These are phyloP conservation scores for Thelonectria blattea DNA, from an alignment of 2,329 filamentous ascomycete species.

Conservation along the genomic window DNA sequence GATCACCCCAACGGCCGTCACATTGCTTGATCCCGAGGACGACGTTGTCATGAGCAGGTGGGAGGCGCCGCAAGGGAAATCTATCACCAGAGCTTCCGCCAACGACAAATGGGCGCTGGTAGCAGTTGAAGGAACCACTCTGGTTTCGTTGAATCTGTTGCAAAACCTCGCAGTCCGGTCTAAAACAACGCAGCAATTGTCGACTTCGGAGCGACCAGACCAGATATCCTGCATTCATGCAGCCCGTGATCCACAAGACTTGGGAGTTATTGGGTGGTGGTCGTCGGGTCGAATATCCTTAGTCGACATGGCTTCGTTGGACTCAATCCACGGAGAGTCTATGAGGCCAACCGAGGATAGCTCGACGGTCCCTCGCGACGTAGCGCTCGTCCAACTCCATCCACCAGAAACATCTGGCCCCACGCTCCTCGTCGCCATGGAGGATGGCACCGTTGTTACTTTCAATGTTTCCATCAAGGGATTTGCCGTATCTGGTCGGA, in stretches of 20 bases:
- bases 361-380: constrained; percentile 80
- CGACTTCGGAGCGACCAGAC: constrained; percentile 50
- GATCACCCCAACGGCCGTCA: constrained; percentile 69
- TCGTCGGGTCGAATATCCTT: constrained; percentile 80
- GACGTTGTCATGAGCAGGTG: constrained; percentile 64
- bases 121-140: constrained; percentile 74
- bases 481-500: constrained; percentile 72
- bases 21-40: constrained; percentile 67
- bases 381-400: constrained; percentile 80
- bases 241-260: constrained; percentile 63
- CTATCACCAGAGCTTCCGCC: constrained; percentile 79
- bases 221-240: constrained; percentile 88
- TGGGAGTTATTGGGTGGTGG: constrained; percentile 89
- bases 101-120: constrained; percentile 74
- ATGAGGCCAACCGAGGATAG: constrained; percentile 67
- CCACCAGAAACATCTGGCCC: constrained; percentile 63
- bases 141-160: constrained; percentile 71
- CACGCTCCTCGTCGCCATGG: constrained; percentile 87
- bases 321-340: constrained; percentile 68
- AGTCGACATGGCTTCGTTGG: constrained; percentile 70
- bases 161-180: constrained; percentile 63
- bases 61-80: constrained; percentile 54
- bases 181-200: constrained; percentile 64
- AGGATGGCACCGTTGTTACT: constrained; percentile 88
- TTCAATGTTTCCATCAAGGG: constrained; percentile 71